Percentiles rank a stretch among this genome's conserved stretches.
These are phyloP conservation scores for Cyclotella sp. DNA, from an alignment of 108 stramenopile genomes.

Conservation along the genomic window DNA sequence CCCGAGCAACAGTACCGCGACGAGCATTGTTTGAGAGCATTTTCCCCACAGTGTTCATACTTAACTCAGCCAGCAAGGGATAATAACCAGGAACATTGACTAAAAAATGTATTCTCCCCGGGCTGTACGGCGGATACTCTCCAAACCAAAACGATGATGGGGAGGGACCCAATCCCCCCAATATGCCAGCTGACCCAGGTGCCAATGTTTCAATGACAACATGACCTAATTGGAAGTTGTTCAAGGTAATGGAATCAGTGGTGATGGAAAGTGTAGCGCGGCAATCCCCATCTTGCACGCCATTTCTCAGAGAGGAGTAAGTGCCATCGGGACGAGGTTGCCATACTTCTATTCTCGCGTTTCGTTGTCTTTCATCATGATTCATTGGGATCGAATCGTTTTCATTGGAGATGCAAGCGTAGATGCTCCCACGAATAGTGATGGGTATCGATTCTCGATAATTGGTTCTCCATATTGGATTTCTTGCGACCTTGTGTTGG, in stretches of 20 bases:
- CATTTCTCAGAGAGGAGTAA: slow-evolving; percentile 59
- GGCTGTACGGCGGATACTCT: slow-evolving; percentile 60
- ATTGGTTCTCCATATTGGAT: slow-evolving; percentile 45
- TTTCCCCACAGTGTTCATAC: slow-evolving; percentile 37
- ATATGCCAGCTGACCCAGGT: slow-evolving; percentile 62
- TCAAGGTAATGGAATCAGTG: not conserved
- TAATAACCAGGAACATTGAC: slow-evolving; percentile 36
- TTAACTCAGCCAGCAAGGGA: slow-evolving; percentile 52
- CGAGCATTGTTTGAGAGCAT: slow-evolving; percentile 9
- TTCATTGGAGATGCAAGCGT: slow-evolving; percentile 11
- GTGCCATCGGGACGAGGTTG: slow-evolving; percentile 70
- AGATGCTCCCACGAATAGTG: slow-evolving; percentile 32
- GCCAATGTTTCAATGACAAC: slow-evolving; percentile 56
- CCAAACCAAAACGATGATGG: slow-evolving; percentile 14
- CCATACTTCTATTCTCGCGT: slow-evolving; percentile 61
- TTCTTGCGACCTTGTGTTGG: slow-evolving; percentile 48
- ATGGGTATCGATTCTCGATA: slow-evolving; percentile 26
- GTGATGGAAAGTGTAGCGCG: slow-evolving; percentile 49
- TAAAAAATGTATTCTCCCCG: slow-evolving; percentile 56
- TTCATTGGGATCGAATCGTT: not conserved
- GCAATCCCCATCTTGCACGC: slow-evolving; percentile 55
- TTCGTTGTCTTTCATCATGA: not conserved
- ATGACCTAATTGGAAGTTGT: slow-evolving; percentile 11
- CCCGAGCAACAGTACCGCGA: slow-evolving; percentile 18
- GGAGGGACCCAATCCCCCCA: slow-evolving; percentile 62